Evolutionary conservation across 2,329 filamentous ascomycete species (phyloP), one percentile per base, ranked within the genome.

Genomic region (Graphiopsis chlorocephala): DNA sequence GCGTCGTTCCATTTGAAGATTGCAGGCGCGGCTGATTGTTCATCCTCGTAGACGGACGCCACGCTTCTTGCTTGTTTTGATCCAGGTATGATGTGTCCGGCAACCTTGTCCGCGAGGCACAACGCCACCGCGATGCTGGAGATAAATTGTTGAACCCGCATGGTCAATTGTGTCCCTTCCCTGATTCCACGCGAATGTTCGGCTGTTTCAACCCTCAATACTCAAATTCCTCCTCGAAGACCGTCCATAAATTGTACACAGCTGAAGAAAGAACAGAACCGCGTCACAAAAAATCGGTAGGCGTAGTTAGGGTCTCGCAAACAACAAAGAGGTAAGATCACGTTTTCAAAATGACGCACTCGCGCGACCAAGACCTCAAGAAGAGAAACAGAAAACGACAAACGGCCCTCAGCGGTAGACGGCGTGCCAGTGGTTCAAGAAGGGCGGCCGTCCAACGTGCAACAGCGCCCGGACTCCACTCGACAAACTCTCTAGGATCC

Each of bases 341-440:
- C 42, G 26, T 25, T 26, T 26, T 42, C 48, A 23, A 62, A 47
- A 62, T 62, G 60, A 62, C 60, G 60, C 60, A 62, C 47, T 55
- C 29, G 28, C n/a, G 15, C 23, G 31, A 62, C 33, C 26, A 17
- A 47, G n/a, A n/a, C n/a, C n/a, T n/a, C n/a, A 33, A 55, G 48
- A 62, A 45, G 26, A 55, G 48, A 62, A 53, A 62, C 60, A 62
- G 60, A 62, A 61, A 53, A 53, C 50, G 50, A 29, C 26, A 29
- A 61, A 62, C 60, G 60, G 60, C 29, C 47, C 33, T 42, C 60
- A 55, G 47, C 60, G 60, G 60, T 62, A 62, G 60, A 45, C 47
- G 33, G 60, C 60, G 60, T 62, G 60, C 48, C 60, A 62, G 12
- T 35, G 60, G 48, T 42, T 55, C 60, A 62, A 62, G 48, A 62